Conservation (phyloP, 345 rosid species). For the Chamaenerion angustifolium region DNA sequence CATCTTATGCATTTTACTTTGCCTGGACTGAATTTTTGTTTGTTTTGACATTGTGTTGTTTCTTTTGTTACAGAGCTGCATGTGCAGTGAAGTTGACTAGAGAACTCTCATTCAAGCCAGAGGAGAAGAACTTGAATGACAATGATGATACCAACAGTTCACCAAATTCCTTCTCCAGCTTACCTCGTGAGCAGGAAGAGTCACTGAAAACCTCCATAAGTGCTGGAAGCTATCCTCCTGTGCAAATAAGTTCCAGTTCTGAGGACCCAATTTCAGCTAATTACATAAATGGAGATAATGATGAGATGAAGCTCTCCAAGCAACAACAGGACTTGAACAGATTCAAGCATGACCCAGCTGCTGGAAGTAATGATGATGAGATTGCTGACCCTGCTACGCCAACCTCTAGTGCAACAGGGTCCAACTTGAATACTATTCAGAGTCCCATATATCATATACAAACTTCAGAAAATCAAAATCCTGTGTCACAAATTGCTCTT, state of each 20-base stretch:
- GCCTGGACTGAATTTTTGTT: not conserved
- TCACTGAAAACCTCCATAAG: slow-evolving; percentile 76
- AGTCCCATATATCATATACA: slow-evolving; percentile 23
- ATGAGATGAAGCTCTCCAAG: slow-evolving; percentile 22
- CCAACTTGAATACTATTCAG: slow-evolving; percentile 24
- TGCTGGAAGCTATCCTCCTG: slow-evolving; percentile 82
- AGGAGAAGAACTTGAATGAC: slow-evolving; percentile 74
- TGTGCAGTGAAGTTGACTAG: slow-evolving; percentile 79
- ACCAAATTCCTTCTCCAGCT: slow-evolving; percentile 66
- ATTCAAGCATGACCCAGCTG: slow-evolving; percentile 27
- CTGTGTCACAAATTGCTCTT: slow-evolving; percentile 35
- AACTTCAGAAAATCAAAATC: slow-evolving; percentile 51
- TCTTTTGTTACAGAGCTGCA: slow-evolving; percentile 53
- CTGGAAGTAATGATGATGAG: slow-evolving; percentile 31
- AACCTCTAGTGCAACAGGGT: slow-evolving; percentile 42
- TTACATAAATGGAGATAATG: slow-evolving; percentile 32
- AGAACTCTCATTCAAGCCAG: slow-evolving; percentile 54
- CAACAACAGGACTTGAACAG: slow-evolving; percentile 35
- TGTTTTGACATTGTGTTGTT: not conserved
- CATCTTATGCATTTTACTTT: not conserved
- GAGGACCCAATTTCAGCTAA: slow-evolving; percentile 48
- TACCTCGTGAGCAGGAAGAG: slow-evolving; percentile 77
- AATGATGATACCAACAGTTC: slow-evolving; percentile 63
- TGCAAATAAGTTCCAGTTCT: slow-evolving; percentile 72
- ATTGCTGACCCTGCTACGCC: slow-evolving; percentile 36